Evolutionary conservation across 139 green algal species (phyloP), one percentile per base, ranked within the genome.

Genomic region (Medakamo hakoo): DNA sequence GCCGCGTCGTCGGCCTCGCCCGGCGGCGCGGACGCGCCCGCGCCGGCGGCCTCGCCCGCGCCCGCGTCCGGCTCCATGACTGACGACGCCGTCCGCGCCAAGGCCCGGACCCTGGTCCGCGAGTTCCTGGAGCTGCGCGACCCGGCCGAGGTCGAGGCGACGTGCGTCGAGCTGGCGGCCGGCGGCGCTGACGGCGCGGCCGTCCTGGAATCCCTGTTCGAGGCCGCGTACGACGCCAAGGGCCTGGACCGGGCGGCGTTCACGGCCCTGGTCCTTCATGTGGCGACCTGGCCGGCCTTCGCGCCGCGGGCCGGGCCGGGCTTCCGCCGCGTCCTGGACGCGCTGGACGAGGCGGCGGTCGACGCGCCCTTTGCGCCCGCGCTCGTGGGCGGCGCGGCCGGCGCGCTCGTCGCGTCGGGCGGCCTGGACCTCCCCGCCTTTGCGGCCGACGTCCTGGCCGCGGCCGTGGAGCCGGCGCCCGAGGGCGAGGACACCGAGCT

Each of bases 401-500:
- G 73, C 2, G 64, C 48, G 2, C 27, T 82, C 49, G 65, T 77
- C 52, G 64, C 63, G 2, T 24, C 27, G 5, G 73, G 59, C 4
- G 60, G 40, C 20, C 32, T 65, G 18, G 63, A 69, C 27, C 63
- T 82, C 19, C 59, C 64, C 28, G 18, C 20, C 23, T 14, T 82
- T 3, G 68, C 49, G 14, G 14, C 59, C 4, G 57, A 71, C 28
- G 68, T 72, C 27, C 62, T 68, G 22, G 59, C 64, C 16, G 76
- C 76, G 49, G 74, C 69, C 30, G 28, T 59, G 4, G 71, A 74
- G 30, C 58, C 63, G 4, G 57, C 28, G 1, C 28, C 24, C 22
- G 66, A 77, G 59, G 70, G 69, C 29, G 70, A 73, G 20, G 66
- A 78, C 32, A 70, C 69, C 27, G 58, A 67, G 52, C 63, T 80